These are phyloP conservation scores for Penicillium sclerotigenum DNA, from an alignment of 2,329 filamentous ascomycete genomes.

Conservation along the genomic window DNA sequence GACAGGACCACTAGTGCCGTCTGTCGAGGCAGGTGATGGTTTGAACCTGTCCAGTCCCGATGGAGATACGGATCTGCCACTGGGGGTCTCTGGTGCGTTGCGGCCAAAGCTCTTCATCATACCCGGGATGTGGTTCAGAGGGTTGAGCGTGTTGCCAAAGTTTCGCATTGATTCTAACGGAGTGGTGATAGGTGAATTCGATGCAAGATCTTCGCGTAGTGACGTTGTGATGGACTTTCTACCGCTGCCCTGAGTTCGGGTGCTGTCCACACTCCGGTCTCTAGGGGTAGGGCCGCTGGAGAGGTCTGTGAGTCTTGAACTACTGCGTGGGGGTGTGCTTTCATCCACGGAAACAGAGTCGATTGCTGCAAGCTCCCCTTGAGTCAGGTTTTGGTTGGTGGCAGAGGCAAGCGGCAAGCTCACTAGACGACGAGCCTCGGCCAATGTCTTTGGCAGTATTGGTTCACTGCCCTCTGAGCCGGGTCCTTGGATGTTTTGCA, in stretches of 20 bases:
- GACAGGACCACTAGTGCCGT: constrained; percentile 8
- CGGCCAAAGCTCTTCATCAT: constrained; percentile 75
- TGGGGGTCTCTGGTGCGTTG: constrained; percentile 40
- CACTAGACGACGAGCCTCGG: constrained; percentile 87
- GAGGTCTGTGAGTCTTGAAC: constrained; percentile 55
- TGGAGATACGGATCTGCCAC: constrained; percentile 42
- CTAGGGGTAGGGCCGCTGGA: constrained; percentile 63
- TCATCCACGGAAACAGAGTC: constrained; percentile 36
- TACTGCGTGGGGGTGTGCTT: constrained; percentile 34
- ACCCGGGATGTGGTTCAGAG: constrained; percentile 71
- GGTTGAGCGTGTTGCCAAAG: constrained; percentile 76
- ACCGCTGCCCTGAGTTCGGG: constrained; percentile 37
- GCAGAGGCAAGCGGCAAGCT: constrained; percentile 51
- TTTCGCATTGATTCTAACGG: constrained; percentile 79
- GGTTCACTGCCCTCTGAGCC: constrained; percentile 42
- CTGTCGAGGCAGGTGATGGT: constrained; percentile 18
- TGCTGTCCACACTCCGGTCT: constrained; percentile 74
- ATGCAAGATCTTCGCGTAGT: constrained; percentile 22
- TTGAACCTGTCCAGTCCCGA: constrained; percentile 43
- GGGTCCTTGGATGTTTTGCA: constrained; percentile 49
- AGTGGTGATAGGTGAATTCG: constrained; percentile 41
- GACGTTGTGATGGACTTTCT: constrained; percentile 37
- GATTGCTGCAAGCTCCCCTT: constrained; percentile 54
- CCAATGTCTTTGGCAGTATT: constrained; percentile 78
- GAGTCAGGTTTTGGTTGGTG: constrained; percentile 46